Base-by-base conservation (phyloP, 2,329 filamentous ascomycete genomes). In the Trichoderma sp. region DNA sequence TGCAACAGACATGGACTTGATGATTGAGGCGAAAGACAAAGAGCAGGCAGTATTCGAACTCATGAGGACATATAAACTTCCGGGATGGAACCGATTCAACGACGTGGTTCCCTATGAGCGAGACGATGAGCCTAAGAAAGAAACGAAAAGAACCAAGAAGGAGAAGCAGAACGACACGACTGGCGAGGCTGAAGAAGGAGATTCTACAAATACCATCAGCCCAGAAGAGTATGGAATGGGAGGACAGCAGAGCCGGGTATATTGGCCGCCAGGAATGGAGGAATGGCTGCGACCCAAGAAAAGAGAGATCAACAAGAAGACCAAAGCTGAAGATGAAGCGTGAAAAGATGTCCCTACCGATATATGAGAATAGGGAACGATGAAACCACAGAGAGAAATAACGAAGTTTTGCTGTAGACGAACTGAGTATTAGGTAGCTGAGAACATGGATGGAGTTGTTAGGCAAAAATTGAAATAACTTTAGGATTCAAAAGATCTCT, bases 11-110 rank as follows among this genome's bases (percentile, higher is more conserved):
- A 96, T 97, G 92, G 95, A 98, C 78, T 85, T 98, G n/a, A 98
- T 98, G 95, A 98, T 98, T 73, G 95, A 98, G 83, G 95, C 95
- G 62, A 98, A 98, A 80, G 95, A 98, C 79, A 98, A 98, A 81
- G 95, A 98, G 80, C 95, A 98, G 81, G 94, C 95, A 0, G 94
- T 98, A 0, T 97, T 98, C 77, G 94, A 97, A 74, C 86, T 98
- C 21, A 98, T 98, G 94, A 88, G 92, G 26, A 94, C 86, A 0
- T 97, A 94, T 80, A 94, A 91, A 76, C 85, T 98, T 0, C 93
- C 94, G 0, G 94, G 94, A 0, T 93, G 90, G 82, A 86, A 96
- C 24, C 87, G 82, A 0, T 90, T 97, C 78, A 92, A 92, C 75
- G 90, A 97, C 70, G 84, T 98, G 2, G 84, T 95, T 3, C 94